Percentiles rank a stretch among this genome's conserved stretches.
phyloP scores from a whole-genome alignment of 768 basidiomycete species.

The Tephrocybe sp. region DNA sequence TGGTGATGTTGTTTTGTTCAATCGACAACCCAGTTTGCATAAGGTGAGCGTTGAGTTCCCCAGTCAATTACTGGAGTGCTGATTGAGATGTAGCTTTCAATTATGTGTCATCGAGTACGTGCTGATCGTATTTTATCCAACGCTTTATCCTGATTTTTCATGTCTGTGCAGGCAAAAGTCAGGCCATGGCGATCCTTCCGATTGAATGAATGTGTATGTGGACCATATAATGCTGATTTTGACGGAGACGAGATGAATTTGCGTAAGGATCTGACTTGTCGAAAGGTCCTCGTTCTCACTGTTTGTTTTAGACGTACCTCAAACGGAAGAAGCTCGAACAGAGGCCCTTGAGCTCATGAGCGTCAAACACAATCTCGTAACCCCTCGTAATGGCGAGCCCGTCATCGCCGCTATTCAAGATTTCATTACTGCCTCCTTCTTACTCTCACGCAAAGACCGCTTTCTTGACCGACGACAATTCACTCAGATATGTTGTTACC shows the following conservation, averaged over 20 bases:
- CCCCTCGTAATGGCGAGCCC: constrained; percentile 96
- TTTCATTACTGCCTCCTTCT: constrained; percentile 98
- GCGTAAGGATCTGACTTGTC: constrained; percentile 51
- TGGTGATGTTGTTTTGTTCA: constrained; percentile 96
- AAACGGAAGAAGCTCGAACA: constrained; percentile 97
- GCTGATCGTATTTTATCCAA: background rate
- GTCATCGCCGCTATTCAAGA: constrained; percentile 99
- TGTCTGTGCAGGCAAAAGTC: constrained; percentile 65
- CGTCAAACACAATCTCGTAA: constrained; percentile 95
- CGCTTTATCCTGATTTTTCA: background rate
- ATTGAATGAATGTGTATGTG: constrained; percentile 98
- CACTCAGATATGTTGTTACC: constrained; percentile 94
- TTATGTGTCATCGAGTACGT: constrained; percentile 94
- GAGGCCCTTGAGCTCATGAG: constrained; percentile 98
- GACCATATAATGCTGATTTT: constrained; percentile 98
- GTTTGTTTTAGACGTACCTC: constrained; percentile 78
- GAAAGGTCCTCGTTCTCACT: constrained; percentile 4
- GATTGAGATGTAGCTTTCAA: constrained; percentile 68
- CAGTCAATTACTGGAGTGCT: background rate
- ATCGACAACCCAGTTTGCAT: constrained; percentile 97
- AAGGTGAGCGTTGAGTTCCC: constrained; percentile 49
- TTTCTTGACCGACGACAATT: constrained; percentile 95
- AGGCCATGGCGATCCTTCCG: constrained; percentile 97
- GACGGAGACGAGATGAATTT: constrained; percentile 99
- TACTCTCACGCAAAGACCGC: constrained; percentile 88